phyloP scores from a whole-genome alignment of 495 filamentous ascomycete species.

The Penicillium bovifimosum region DNA sequence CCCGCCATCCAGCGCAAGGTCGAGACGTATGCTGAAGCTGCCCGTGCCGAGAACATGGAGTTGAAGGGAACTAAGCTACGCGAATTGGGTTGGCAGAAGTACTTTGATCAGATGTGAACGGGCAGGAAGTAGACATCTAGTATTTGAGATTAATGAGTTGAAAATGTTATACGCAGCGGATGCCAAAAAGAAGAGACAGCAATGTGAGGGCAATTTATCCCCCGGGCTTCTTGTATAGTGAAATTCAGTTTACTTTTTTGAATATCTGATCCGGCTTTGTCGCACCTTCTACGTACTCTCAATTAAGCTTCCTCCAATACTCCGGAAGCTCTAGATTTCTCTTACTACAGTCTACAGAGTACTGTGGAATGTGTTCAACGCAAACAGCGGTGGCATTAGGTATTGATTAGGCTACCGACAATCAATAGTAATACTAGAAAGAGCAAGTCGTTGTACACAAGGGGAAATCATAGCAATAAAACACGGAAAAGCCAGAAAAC shows the following conservation, averaged over 20 bases:
- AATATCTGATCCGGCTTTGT: constrained; percentile 5
- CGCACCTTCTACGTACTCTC: neutral
- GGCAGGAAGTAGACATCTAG: neutral
- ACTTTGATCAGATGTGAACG: constrained; percentile 54
- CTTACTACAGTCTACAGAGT: neutral
- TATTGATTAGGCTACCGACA: constrained; percentile 28
- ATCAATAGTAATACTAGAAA: constrained; percentile 21
- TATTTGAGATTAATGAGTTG: neutral
- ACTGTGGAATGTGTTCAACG: neutral
- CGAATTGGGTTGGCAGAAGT: constrained; percentile 64
- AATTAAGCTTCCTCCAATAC: too few species aligned
- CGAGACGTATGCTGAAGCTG: constrained; percentile 62
- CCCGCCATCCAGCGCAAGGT: constrained; percentile 54
- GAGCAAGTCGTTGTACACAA: constrained; percentile 9
- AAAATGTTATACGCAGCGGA: neutral
- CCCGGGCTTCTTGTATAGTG: constrained; percentile 11
- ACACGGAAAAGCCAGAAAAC: constrained; percentile 5
- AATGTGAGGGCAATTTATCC: neutral
- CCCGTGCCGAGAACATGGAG: constrained; percentile 61
- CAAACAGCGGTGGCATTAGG: constrained; percentile 21
- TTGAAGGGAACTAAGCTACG: constrained; percentile 42
- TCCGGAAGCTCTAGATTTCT: neutral
- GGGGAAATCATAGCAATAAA: constrained; percentile 27
- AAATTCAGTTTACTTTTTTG: constrained; percentile 12
- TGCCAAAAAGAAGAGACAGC: neutral